Conservation (phyloP, 1,284 basidiomycete genomes). For the Ceratobasidium theobromae region DNA sequence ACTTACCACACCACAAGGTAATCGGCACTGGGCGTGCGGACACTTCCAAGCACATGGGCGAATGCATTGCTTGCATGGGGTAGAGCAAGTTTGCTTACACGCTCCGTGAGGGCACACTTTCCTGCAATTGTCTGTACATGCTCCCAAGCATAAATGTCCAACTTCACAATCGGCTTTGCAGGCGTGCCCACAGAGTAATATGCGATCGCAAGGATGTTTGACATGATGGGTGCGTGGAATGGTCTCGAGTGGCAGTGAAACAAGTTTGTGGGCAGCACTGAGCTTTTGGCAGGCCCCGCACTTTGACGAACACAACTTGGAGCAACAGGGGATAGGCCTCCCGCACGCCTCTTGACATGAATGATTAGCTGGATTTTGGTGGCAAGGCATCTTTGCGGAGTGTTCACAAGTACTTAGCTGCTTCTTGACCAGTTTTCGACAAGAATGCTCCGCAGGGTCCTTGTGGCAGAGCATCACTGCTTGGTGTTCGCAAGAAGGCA, state of each 20-base stretch:
- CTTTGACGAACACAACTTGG: slow-evolving; percentile 47
- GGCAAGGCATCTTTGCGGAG: slow-evolving; percentile 51
- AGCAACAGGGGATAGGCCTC: slow-evolving; percentile 52
- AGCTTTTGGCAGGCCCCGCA: slow-evolving; percentile 56
- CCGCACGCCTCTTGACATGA: slow-evolving; percentile 53
- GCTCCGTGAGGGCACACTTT: slow-evolving; percentile 57
- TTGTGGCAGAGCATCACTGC: slow-evolving; percentile 52
- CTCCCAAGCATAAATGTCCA: slow-evolving; percentile 52
- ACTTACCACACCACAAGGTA: slow-evolving; percentile 71
- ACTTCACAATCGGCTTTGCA: slow-evolving; percentile 54
- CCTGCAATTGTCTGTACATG: slow-evolving; percentile 54
- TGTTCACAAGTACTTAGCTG: slow-evolving; percentile 61
- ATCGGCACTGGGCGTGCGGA: slow-evolving; percentile 55
- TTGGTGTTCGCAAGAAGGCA: slow-evolving; percentile 60
- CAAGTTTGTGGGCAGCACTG: slow-evolving; percentile 36
- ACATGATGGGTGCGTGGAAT: slow-evolving; percentile 47
- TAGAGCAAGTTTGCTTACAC: slow-evolving; percentile 53
- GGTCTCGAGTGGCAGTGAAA: neutral
- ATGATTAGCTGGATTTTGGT: slow-evolving; percentile 46
- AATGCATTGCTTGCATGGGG: slow-evolving; percentile 57
- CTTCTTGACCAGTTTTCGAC: slow-evolving; percentile 51
- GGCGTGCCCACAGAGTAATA: slow-evolving; percentile 59
- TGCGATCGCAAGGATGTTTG: slow-evolving; percentile 54
- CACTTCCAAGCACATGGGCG: slow-evolving; percentile 61
- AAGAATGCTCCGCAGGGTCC: slow-evolving; percentile 49